Evolutionary conservation across 768 basidiomycete species (phyloP), one percentile per base, ranked within the genome.

Genomic region (Phaeotremella fagi): DNA sequence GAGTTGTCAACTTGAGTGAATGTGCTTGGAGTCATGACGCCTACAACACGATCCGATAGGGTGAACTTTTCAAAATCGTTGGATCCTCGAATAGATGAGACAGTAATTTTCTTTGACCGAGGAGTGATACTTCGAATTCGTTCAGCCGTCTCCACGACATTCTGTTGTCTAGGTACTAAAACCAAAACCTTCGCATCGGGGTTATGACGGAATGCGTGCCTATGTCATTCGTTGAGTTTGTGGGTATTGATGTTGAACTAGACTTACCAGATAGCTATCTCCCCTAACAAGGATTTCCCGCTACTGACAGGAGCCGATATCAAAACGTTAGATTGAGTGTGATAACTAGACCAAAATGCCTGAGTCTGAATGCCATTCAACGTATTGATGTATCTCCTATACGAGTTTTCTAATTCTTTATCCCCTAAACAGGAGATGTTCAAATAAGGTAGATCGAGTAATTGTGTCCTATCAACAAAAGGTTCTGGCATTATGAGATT

Each of bases 351-450:
- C 89, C 94, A 98, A 71, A 87, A 88, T 5, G 82, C 78, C 59
- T 98, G 94, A 0, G 87, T 88, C 68, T 99, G 95, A 1, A 95
- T 83, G 1, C 84, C 82, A 64, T 90, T 95, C 70, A 98, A 79
- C 26, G 80, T 79, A 22, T 75, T 77, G 24, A 85, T 57, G 38
- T 75, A 78, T 2, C 74, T 66, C 14, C 78, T 71, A 59, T 85
- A 80, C 1, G 79, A 54, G 18, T 77, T 73, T 60, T 79, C 77
- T 3, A 87, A 68, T 1, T 68, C 53, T 0, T 77, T 72, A 54
- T 82, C 75, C 42, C 78, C 78, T 14, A 88, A 66, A 4, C 79
- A 77, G 15, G 80, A 79, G 23, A 82, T 76, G 4, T 81, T 72
- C 6, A 98, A 79, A 70, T 87, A 85, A 1, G 90, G 88, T 12